These are phyloP conservation scores for Debaryomyces prosopidis DNA, from an alignment of 805 yeast species.

Conservation along the genomic window DNA sequence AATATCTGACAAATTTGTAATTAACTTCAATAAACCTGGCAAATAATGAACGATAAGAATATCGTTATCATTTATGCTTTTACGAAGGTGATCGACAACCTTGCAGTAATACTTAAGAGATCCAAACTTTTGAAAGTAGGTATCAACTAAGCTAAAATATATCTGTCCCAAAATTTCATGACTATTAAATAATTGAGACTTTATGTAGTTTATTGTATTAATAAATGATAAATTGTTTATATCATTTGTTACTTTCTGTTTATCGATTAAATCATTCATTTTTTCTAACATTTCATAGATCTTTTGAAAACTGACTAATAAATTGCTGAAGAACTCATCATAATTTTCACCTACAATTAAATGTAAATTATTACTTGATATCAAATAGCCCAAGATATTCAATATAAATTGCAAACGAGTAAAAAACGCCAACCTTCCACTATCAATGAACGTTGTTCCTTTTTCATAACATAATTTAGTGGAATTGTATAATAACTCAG, in stretches of 20 bases:
- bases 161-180: constrained; percentile 75
- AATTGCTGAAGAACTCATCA: constrained; percentile 33
- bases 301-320: constrained; percentile 55
- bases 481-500: constrained; percentile 63
- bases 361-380: constrained; percentile 21
- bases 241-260: constrained; percentile 53
- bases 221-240: constrained; percentile 41
- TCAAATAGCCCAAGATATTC: constrained; percentile 50
- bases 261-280: constrained; percentile 50
- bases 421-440: constrained; percentile 69
- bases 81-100: constrained; percentile 45
- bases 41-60: constrained; percentile 61
- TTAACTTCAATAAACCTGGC: constrained; percentile 55
- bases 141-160: constrained; percentile 50
- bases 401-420: constrained; percentile 72
- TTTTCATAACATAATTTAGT: constrained; percentile 35
- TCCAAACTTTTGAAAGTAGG: constrained; percentile 30
- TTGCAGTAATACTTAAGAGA: constrained; percentile 32
- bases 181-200: constrained; percentile 60
- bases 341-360: constrained; percentile 19
- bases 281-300: constrained; percentile 58
- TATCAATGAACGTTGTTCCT: constrained; percentile 53
- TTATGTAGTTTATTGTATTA: constrained; percentile 50
- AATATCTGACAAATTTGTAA: constrained; percentile 37
- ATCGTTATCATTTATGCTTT: constrained; percentile 58